phyloP scores from a whole-genome alignment of 2,329 filamentous ascomycete species.

The Cylindrodendrum hubeiense region DNA sequence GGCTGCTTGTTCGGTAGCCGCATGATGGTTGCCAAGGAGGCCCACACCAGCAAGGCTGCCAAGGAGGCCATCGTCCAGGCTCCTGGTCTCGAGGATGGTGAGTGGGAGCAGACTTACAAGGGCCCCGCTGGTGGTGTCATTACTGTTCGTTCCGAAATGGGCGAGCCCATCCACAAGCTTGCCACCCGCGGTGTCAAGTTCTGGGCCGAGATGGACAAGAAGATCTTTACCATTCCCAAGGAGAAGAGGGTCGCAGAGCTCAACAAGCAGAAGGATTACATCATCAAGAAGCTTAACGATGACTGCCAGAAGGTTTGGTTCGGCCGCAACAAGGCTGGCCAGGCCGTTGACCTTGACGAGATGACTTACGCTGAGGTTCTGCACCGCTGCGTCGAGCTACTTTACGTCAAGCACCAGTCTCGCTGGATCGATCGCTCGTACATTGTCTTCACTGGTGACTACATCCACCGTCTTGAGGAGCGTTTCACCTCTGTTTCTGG shows the following conservation, averaged over 20 bases:
- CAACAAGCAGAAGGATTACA: slow-evolving; percentile 89
- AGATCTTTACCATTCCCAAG: slow-evolving; percentile 97
- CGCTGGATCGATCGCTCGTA: slow-evolving; percentile 93
- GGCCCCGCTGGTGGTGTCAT: slow-evolving; percentile 92
- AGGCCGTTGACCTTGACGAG: slow-evolving; percentile 89
- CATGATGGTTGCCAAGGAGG: slow-evolving; percentile 95
- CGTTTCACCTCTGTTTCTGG: slow-evolving; percentile 83
- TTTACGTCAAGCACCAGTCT: slow-evolving; percentile 91
- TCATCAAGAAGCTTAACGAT: slow-evolving; percentile 95
- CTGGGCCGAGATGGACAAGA: slow-evolving; percentile 99
- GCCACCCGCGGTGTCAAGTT: slow-evolving; percentile 95
- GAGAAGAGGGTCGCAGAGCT: slow-evolving; percentile 90
- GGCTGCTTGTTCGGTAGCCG: slow-evolving; percentile 91
- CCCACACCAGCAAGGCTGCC: slow-evolving; percentile 86
- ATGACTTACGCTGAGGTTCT: slow-evolving; percentile 96
- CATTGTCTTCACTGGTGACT: slow-evolving; percentile 87
- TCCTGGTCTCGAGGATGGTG: slow-evolving; percentile 80
- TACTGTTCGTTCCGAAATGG: slow-evolving; percentile 98
- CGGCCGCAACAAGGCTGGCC: slow-evolving; percentile 82
- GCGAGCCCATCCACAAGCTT: slow-evolving; percentile 98
- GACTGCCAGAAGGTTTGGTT: slow-evolving; percentile 99
- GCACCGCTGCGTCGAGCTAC: slow-evolving; percentile 86
- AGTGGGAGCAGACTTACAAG: slow-evolving; percentile 96
- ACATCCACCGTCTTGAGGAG: slow-evolving; percentile 96
- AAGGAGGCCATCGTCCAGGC: slow-evolving; percentile 93